Evolutionary conservation across 495 filamentous ascomycete genomes (phyloP).

Genomic region (Penicillium angulare): DNA sequence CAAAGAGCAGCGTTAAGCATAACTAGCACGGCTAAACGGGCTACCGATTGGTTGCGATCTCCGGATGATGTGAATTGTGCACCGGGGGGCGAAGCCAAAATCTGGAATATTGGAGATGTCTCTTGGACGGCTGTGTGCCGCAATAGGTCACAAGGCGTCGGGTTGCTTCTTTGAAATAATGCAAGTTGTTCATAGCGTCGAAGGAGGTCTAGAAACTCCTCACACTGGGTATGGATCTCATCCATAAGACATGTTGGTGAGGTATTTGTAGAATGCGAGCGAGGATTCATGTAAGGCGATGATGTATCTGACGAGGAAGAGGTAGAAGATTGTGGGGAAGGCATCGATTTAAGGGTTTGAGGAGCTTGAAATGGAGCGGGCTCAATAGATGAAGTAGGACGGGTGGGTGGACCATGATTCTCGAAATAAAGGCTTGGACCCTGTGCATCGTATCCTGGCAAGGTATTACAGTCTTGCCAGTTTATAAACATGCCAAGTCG

Average conservation of each 20-base stretch:
- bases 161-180: conserved; percentile 22
- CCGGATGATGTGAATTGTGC: conserved; percentile 29
- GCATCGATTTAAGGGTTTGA: conserved; percentile 12
- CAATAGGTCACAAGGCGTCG: conserved; percentile 10
- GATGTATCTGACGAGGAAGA: conserved; percentile 16
- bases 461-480: conserved; percentile 45
- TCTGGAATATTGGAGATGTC: conserved; percentile 24
- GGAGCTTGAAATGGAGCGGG: background rate
- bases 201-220: conserved; percentile 39
- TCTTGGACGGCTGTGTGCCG: conserved; percentile 29
- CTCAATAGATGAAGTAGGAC: background rate
- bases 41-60: conserved; percentile 37
- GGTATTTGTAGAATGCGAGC: background rate
- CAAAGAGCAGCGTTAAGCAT: conserved; percentile 41
- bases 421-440: conserved; percentile 37
- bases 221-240: conserved; percentile 35
- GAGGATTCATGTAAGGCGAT: background rate
- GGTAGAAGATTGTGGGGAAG: conserved; percentile 24
- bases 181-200: conserved; percentile 37
- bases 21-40: conserved; percentile 32
- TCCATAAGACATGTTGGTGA: conserved; percentile 16
- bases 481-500: conserved; percentile 43
- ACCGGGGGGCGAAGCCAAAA: conserved; percentile 31
- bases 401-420: conserved; percentile 2
- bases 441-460: conserved; percentile 38